Conservation (phyloP, 1,284 basidiomycete genomes). For the Sporisorium scitamineum region DNA sequence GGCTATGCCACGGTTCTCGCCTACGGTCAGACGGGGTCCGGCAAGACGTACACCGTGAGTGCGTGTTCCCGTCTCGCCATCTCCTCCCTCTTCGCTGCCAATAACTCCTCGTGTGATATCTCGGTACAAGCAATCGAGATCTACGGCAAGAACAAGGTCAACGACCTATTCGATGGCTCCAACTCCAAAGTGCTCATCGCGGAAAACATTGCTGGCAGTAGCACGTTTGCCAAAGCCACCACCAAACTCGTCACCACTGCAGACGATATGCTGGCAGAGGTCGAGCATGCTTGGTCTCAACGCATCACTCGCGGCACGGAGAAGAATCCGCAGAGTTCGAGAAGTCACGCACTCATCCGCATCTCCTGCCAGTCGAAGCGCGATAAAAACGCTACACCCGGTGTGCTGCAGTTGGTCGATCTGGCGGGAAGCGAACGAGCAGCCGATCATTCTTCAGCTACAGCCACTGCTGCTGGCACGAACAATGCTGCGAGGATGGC, state of each 20-base stretch:
- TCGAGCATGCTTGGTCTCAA: conserved; percentile 22
- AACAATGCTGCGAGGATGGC: conserved; percentile 17
- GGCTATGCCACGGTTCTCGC: conserved; percentile 36
- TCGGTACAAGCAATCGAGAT: conserved; percentile 25
- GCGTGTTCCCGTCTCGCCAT: conserved; percentile 22
- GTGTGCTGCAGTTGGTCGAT: conserved; percentile 37
- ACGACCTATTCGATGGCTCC: conserved; percentile 29
- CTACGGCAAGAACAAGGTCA: conserved; percentile 34
- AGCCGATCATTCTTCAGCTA: conserved; percentile 10
- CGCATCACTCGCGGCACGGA: conserved; percentile 29
- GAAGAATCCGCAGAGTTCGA: conserved; percentile 20
- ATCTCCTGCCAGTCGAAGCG: conserved; percentile 7
- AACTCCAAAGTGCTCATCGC: conserved; percentile 20
- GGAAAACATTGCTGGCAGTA: conserved; percentile 22
- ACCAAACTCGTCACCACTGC: background rate
- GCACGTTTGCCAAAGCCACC: conserved; percentile 19
- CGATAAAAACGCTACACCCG: conserved; percentile 26
- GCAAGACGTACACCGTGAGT: conserved; percentile 30
- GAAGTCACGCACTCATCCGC: conserved; percentile 31
- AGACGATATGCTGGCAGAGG: conserved; percentile 8
- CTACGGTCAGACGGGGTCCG: conserved; percentile 36
- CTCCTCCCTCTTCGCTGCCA: conserved; percentile 4
- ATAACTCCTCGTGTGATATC: conserved; percentile 7
- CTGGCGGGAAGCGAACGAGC: conserved; percentile 31
- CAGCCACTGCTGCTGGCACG: background rate